A percentile compares a stretch with the other conserved stretches of the same genome.
These are phyloP conservation scores for Litchi chinensis DNA, from an alignment of 345 rosid genomes.

Conservation along the genomic window DNA sequence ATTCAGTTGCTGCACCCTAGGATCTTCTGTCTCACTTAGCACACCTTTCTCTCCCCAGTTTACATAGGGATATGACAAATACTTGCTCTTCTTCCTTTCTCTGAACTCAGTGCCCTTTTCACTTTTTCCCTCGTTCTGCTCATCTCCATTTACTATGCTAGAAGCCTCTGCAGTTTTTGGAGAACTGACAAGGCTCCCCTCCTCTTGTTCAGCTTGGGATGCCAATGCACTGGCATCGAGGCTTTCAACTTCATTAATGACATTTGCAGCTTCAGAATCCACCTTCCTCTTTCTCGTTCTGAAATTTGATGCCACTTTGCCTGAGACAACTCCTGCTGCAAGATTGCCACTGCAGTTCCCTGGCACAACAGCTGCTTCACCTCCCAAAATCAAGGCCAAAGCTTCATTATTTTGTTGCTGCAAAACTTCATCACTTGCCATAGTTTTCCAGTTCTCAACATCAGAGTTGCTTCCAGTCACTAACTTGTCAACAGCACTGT, in stretches of 20 bases:
- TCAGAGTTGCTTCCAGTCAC: conserved; percentile 6
- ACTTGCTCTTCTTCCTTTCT: conserved; percentile 73
- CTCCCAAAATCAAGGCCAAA: conserved; percentile 19
- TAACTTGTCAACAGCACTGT: conserved; percentile 16
- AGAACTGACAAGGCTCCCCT: neutral
- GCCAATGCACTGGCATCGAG: conserved; percentile 18
- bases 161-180: conserved; percentile 17
- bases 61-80: conserved; percentile 65
- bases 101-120: conserved; percentile 47
- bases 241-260: conserved; percentile 30
- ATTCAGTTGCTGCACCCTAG: conserved; percentile 19
- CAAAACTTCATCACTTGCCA: conserved; percentile 15
- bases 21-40: conserved; percentile 31
- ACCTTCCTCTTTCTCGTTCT: conserved; percentile 42
- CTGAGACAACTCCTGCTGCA: conserved; percentile 24
- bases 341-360: conserved; percentile 14
- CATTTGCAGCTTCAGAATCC: conserved; percentile 13
- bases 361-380: neutral
- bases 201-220: conserved; percentile 21
- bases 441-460: conserved; percentile 15
- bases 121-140: conserved; percentile 16
- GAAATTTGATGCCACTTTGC: conserved; percentile 25
- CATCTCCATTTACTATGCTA: conserved; percentile 17
- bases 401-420: conserved; percentile 26
- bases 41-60: conserved; percentile 39